phyloP scores from a whole-genome alignment of 202 grass and related monocot genomes.

The Hordeum pubiflorum region DNA sequence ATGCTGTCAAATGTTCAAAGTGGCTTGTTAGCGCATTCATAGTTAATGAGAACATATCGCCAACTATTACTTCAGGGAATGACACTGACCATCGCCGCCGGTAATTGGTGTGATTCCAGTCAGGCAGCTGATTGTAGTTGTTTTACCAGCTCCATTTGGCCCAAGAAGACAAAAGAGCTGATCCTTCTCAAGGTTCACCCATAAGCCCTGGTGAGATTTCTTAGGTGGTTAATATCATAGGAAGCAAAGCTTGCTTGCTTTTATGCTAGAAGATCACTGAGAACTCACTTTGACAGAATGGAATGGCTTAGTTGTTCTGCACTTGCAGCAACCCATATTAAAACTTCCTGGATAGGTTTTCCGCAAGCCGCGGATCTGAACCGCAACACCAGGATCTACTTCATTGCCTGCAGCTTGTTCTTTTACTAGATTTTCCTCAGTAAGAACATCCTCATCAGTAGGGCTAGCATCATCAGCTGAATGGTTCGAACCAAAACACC shows the following conservation, averaged over 20 bases:
- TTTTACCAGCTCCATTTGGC: constrained; percentile 96
- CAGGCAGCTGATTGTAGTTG: constrained; percentile 85
- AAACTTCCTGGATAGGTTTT: constrained; percentile 85
- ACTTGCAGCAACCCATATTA: constrained; percentile 70
- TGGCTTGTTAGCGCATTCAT: constrained; percentile 20
- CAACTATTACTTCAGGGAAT: not conserved
- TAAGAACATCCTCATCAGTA: constrained; percentile 81
- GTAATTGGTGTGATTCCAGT: constrained; percentile 96
- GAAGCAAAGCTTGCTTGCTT: not conserved
- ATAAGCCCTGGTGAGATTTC: constrained; percentile 58
- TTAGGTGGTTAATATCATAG: constrained; percentile 20
- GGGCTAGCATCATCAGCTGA: constrained; percentile 55
- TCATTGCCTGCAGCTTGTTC: constrained; percentile 46
- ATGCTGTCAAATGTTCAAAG: constrained; percentile 46
- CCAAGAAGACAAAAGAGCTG: constrained; percentile 96
- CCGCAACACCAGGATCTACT: constrained; percentile 55
- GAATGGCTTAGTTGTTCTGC: constrained; percentile 61
- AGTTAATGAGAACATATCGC: constrained; percentile 11
- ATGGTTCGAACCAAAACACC: constrained; percentile 60
- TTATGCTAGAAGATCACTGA: not conserved
- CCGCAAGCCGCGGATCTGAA: constrained; percentile 69
- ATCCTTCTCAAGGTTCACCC: constrained; percentile 90
- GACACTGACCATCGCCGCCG: constrained; percentile 67
- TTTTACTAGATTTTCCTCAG: constrained; percentile 66
- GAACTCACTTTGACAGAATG: constrained; percentile 86